Evolutionary conservation across 2,329 filamentous ascomycete genomes (phyloP), one percentile per base, ranked within the genome.

Genomic region (Fusarium palustre): DNA sequence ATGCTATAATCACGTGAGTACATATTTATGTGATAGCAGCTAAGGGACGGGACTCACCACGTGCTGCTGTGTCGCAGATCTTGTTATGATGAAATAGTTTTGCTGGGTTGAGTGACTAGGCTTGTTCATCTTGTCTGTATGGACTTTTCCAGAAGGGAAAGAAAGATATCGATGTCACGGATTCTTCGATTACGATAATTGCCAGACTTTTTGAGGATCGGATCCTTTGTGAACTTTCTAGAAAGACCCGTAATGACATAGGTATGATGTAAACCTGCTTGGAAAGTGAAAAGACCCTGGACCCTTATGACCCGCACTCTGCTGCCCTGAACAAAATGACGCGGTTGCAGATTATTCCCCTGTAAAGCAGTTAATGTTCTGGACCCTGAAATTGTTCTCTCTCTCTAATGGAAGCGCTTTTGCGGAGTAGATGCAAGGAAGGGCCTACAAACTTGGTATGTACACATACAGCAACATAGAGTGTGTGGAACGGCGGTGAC

Each of bases 1-100:
- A 31, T 47, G 4, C 58, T 63, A 16, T 18, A 7, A 25, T 56
- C 59, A 63, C 58, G 48, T 63, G 48, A 63, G 59, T 15, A 31
- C 20, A n/a, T 3, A 12, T 20, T 7, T 31, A 33, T 16, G 4
- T 16, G 11, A 30, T 6, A 61, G 5, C 7, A 39, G 20, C 13
- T 0, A 36, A 24, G 3, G n/a, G 25, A 25, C 30, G 3, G n/a
- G 25, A 25, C 30, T 56, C 64, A 49, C 25, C 31, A 64, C 60
- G 60, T 64, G 22, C 28, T 49, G 31, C 42, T 15, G n/a, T 16
- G 33, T 49, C 8, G 59, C n/a, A 31, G 47, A 36, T 38, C n/a
- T 49, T 16, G 38, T 12, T 43, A 46, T 20, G 7, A 30, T 34
- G 16, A 9, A 5, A 2, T 38, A 6, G 1, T 22, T 24, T 3